Conservation (phyloP, 495 filamentous ascomycete genomes). For the Lindgomyces ingoldianus region DNA sequence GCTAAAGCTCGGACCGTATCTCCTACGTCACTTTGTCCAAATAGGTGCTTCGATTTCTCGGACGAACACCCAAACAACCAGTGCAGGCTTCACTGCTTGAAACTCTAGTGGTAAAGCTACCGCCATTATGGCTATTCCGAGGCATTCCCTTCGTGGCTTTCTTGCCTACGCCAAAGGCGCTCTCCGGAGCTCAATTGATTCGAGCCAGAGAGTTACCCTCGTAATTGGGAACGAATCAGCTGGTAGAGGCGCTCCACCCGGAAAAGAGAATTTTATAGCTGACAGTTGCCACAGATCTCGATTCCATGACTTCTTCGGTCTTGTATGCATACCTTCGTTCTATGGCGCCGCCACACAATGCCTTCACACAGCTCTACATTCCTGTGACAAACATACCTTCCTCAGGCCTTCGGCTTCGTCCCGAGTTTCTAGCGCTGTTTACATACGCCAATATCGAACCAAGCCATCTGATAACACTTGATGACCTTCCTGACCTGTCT, state of each 20-base stretch:
- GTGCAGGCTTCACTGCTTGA: neutral
- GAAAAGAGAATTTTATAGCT: neutral
- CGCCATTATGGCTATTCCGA: slow-evolving; percentile 30
- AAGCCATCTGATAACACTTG: slow-evolving; percentile 48
- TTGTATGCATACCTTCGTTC: slow-evolving; percentile 80
- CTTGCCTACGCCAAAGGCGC: slow-evolving; percentile 39
- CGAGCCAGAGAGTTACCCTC: slow-evolving; percentile 52
- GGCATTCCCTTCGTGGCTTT: slow-evolving; percentile 41
- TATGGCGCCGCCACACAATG: slow-evolving; percentile 49
- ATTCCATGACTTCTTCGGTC: slow-evolving; percentile 85
- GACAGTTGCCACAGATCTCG: slow-evolving; percentile 64
- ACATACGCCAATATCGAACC: slow-evolving; percentile 44
- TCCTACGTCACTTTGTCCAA: neutral
- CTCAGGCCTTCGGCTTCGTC: slow-evolving; percentile 69
- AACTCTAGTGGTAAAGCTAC: neutral
- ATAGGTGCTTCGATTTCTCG: neutral
- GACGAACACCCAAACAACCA: slow-evolving; percentile 2
- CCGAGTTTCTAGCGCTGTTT: slow-evolving; percentile 67
- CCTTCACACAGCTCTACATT: slow-evolving; percentile 62
- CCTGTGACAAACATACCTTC: slow-evolving; percentile 77
- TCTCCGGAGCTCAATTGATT: slow-evolving; percentile 33
- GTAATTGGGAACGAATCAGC: slow-evolving; percentile 76
- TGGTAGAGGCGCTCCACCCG: slow-evolving; percentile 51
- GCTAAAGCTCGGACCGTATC: neutral
- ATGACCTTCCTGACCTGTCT: slow-evolving; percentile 46